Evolutionary conservation across 768 basidiomycete genomes (phyloP).

Genomic region (Boletus eberwhitei): DNA sequence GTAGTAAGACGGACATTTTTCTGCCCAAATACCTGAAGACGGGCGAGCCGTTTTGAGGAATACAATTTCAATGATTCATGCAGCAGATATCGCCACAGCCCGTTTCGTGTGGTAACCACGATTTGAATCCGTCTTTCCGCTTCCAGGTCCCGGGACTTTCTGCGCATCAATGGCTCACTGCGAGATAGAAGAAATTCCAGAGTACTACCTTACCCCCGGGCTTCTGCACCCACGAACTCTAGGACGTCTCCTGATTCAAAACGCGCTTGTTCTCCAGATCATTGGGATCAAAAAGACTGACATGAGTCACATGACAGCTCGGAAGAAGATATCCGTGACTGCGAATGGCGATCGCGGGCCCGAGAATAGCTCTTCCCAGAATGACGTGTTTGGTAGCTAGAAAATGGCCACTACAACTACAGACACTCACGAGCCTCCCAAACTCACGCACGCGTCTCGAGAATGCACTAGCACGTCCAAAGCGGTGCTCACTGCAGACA

Average conservation of each 20-base stretch:
- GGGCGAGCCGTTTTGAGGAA: slow-evolving; percentile 2
- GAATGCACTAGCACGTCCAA: too few relatives aligned
- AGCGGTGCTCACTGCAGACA: too few relatives aligned
- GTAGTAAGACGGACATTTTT: not conserved
- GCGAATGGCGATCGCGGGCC: slow-evolving; percentile 6
- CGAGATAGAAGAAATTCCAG: not conserved
- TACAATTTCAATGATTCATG: slow-evolving; percentile 14
- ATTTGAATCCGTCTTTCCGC: slow-evolving; percentile 8
- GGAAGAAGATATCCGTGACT: slow-evolving; percentile 11
- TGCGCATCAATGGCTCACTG: not conserved
- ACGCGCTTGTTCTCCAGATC: slow-evolving; percentile 7
- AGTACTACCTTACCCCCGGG: slow-evolving; percentile 3
- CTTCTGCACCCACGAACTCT: slow-evolving; percentile 2
- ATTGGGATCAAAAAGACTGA: not conserved
- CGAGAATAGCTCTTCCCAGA: not conserved
- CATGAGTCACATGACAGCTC: slow-evolving; percentile 7
- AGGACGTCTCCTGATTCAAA: slow-evolving; percentile 10
- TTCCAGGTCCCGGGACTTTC: not conserved
- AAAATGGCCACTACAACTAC: not conserved
- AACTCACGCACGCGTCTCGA: too few relatives aligned
- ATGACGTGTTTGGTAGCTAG: too few relatives aligned
- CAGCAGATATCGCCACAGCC: slow-evolving; percentile 16
- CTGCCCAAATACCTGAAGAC: slow-evolving; percentile 1
- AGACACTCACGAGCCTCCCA: not conserved
- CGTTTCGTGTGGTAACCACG: slow-evolving; percentile 13